These are phyloP conservation scores for Suillus subalutaceus DNA, from an alignment of 768 basidiomycete species.

Conservation along the genomic window DNA sequence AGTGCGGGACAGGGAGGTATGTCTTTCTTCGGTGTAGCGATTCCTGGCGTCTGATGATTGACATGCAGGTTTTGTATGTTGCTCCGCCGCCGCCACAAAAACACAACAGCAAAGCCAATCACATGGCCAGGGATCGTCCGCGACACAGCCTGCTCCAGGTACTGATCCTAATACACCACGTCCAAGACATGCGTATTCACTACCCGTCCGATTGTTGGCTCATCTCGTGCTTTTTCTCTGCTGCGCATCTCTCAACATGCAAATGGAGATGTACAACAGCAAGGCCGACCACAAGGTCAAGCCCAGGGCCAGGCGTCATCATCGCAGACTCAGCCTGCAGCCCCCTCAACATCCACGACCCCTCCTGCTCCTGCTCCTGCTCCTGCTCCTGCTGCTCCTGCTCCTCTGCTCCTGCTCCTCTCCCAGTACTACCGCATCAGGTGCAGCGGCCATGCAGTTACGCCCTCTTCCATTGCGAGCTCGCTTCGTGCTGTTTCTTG, in stretches of 20 bases:
- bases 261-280: background rate
- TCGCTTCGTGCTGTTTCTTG: background rate
- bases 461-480: background rate
- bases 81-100: background rate
- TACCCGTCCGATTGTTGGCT: background rate
- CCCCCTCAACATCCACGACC: background rate
- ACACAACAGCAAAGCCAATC: background rate
- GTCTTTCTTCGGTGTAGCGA: too few relatives aligned
- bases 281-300: background rate
- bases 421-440: background rate
- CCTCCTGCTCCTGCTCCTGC: background rate
- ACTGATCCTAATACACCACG: background rate
- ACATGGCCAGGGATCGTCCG: background rate
- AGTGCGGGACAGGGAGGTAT: background rate
- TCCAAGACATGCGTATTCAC: background rate
- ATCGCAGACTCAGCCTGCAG: background rate
- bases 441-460: background rate
- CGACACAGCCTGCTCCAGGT: too few relatives aligned
- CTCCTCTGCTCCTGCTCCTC: too few relatives aligned
- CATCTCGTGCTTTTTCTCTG: background rate
- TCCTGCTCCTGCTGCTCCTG: background rate
- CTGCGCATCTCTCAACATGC: background rate
- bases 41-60: too few relatives aligned
- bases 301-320: background rate
- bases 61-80: too few relatives aligned